Conservation (phyloP, 106 monocot species). For the Dioscorea alata region DNA sequence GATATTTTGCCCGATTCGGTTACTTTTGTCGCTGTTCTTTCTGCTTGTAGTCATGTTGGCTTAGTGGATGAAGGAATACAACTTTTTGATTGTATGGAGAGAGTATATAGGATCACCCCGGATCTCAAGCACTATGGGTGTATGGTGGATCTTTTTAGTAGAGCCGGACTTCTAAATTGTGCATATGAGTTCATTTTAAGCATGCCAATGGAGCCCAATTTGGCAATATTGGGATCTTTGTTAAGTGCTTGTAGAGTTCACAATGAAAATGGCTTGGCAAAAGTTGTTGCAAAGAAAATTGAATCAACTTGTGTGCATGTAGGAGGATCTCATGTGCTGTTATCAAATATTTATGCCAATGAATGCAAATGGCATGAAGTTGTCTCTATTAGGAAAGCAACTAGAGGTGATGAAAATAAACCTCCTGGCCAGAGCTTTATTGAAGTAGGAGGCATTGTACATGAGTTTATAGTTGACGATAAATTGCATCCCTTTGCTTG, state of each 20-base stretch:
- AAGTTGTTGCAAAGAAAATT: constrained; percentile 35
- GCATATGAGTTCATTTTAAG: constrained; percentile 41
- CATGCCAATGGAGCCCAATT: constrained; percentile 55
- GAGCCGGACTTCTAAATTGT: constrained; percentile 30
- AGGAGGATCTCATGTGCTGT: constrained; percentile 51
- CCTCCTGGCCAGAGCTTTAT: constrained; percentile 52
- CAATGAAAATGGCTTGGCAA: constrained; percentile 32
- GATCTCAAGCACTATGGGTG: constrained; percentile 52
- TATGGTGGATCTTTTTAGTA: constrained; percentile 43
- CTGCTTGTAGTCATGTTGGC: constrained; percentile 54
- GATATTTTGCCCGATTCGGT: constrained; percentile 32
- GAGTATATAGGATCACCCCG: constrained; percentile 14
- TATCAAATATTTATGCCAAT: constrained; percentile 69
- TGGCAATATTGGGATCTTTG: constrained; percentile 47
- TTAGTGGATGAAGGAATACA: constrained; percentile 32
- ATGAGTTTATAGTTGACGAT: constrained; percentile 37
- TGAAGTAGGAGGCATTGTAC: constrained; percentile 29
- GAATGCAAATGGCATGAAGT: constrained; percentile 52
- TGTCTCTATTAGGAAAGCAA: constrained; percentile 24
- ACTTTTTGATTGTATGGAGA: constrained; percentile 41
- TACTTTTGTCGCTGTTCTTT: constrained; percentile 40
- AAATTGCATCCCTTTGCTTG: constrained; percentile 8
- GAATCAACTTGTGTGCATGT: constrained; percentile 13
- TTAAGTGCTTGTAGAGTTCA: constrained; percentile 62
- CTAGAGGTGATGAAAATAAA: constrained; percentile 22